Conservation (phyloP, 2,329 filamentous ascomycete genomes). For the Coniochaeta sp. region DNA sequence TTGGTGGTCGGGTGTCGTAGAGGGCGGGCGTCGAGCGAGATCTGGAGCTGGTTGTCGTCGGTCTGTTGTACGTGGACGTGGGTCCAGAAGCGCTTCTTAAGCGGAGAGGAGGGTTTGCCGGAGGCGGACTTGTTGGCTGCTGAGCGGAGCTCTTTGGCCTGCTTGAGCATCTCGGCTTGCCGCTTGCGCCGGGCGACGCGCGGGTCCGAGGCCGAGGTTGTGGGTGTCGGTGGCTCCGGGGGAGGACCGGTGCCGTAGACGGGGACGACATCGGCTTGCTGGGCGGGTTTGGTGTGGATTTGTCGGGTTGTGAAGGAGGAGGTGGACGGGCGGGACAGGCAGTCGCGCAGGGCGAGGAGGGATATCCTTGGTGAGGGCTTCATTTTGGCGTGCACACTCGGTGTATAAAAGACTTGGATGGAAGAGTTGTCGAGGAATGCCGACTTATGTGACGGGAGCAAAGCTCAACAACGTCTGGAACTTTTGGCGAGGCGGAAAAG, state of each 20-base stretch:
- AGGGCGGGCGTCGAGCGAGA: constrained; percentile 71
- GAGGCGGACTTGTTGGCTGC: constrained; percentile 5
- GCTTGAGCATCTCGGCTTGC: constrained; percentile 46
- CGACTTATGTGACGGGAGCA: too few relatives aligned
- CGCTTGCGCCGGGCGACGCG: constrained; percentile 38
- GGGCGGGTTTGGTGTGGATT: constrained; percentile 15
- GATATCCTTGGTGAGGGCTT: constrained; percentile 29
- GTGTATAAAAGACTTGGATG: too few relatives aligned
- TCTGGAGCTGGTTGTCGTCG: constrained; percentile 43
- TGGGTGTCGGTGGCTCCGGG: constrained; percentile 44
- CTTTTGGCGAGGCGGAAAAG: constrained; percentile 1
- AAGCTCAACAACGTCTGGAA: neutral
- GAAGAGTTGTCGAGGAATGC: neutral
- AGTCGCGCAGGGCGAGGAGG: constrained; percentile 15
- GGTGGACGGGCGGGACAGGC: constrained; percentile 12
- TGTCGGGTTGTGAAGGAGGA: constrained; percentile 13
- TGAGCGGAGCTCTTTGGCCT: constrained; percentile 39
- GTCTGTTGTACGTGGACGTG: constrained; percentile 65
- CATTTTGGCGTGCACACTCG: constrained; percentile 21
- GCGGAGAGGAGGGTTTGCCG: constrained; percentile 24
- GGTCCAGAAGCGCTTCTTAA: constrained; percentile 81
- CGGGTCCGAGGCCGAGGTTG: constrained; percentile 16
- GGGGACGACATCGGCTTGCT: constrained; percentile 16
- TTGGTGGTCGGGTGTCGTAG: constrained; percentile 72
- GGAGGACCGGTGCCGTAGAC: constrained; percentile 37